Evolutionary conservation across 2,329 filamentous ascomycete genomes (phyloP), one percentile per base, ranked within the genome.

Genomic region (Trematosphaeria pertusa): DNA sequence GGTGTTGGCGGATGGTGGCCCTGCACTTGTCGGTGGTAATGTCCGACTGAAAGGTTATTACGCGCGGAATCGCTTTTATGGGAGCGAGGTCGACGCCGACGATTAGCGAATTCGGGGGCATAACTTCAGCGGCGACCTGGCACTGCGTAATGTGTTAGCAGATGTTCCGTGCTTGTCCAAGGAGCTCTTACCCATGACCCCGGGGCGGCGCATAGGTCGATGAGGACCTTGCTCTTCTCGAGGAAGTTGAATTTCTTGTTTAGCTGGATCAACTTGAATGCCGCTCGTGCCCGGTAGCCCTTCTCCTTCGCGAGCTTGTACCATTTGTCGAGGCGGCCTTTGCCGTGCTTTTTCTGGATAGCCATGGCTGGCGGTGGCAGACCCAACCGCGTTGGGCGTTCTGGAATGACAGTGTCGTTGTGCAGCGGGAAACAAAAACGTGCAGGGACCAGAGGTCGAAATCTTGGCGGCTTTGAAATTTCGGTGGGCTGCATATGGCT

Each of bases 241-340:
- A 99, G 80, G 75, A 99, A 99, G 60, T 91, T 89, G 87, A 96
- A 99, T 73, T 97, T 97, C 77, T 97, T 97, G 79, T 99, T 99
- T 64, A 99, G 79, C 73, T 99, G 93, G 61, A 99, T 93, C 62
- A 99, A 78, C 78, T 99, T 99, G 83, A 97, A 97, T 46, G 94
- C 92, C 62, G 94, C 92, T 82, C 94, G 85, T 52, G 94, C 93
- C 66, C 94, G 83, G 71, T 97, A 99, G 54, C 94, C 94, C 75
- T 97, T 97, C 73, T 99, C 94, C 75, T 99, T 99, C 52, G 94
- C 94, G 65, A 97, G 86, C 72, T 92, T 93, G 77, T 97, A 99
- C 90, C 92, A 97, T 76, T 97, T 97, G 76, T 99, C 94, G 67
- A 97, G 82, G 84, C 93, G 92, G 75, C 93, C 93, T 79, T 97